These are phyloP conservation scores for Mediolabrus comicus DNA, from an alignment of 108 stramenopile species.

Conservation along the genomic window DNA sequence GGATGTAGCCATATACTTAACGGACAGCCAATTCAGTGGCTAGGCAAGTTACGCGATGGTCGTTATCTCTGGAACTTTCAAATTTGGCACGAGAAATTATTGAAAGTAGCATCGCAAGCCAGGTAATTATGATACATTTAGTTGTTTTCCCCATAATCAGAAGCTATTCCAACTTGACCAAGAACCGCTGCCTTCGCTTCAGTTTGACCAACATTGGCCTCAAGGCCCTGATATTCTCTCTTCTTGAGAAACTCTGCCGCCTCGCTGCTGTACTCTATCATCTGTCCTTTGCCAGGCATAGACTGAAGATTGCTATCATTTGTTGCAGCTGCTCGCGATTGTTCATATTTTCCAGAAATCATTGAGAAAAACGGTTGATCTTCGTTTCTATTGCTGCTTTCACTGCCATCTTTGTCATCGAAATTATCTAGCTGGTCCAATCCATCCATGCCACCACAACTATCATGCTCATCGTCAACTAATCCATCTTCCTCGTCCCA, in stretches of 20 bases:
- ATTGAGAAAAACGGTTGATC: constrained; percentile 88
- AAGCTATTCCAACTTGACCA: constrained; percentile 84
- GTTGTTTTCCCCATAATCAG: constrained; percentile 56
- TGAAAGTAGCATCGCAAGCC: constrained; percentile 4
- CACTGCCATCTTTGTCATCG: constrained; percentile 7
- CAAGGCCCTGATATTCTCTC: constrained; percentile 83
- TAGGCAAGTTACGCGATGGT: constrained; percentile 48
- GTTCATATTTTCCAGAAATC: constrained; percentile 72
- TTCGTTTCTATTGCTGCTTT: constrained; percentile 28
- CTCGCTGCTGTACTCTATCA: constrained; percentile 74
- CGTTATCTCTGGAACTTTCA: constrained; percentile 51
- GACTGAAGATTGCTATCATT: constrained; percentile 38
- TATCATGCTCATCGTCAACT: constrained; percentile 3
- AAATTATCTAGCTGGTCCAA: neutral
- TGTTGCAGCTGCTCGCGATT: constrained; percentile 17
- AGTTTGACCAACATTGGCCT: constrained; percentile 66
- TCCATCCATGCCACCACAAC: neutral
- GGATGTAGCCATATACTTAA: constrained; percentile 31
- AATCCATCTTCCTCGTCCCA: constrained; percentile 32
- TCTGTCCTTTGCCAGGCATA: constrained; percentile 71
- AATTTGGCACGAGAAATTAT: constrained; percentile 49
- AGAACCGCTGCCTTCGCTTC: constrained; percentile 64
- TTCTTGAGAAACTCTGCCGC: constrained; percentile 82
- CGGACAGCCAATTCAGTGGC: constrained; percentile 54
- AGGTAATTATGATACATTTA: neutral